phyloP scores from a whole-genome alignment of 441 rosid species.

The Gossypium schwendimanii region DNA sequence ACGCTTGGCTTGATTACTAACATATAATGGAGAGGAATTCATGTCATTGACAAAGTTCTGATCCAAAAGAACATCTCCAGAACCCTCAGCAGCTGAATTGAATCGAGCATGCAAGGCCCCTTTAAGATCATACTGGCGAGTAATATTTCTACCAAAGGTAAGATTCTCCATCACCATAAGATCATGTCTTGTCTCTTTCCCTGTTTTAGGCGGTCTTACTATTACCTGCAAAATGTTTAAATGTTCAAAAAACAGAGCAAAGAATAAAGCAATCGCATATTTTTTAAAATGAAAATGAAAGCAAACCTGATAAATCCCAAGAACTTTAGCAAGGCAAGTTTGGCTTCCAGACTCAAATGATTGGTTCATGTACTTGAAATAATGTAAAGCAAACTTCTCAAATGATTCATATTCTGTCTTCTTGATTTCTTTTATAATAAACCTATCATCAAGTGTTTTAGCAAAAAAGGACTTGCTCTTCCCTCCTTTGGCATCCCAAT shows the following conservation, averaged over 20 bases:
- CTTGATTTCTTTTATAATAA: conserved; percentile 89
- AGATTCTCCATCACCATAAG: conserved; percentile 99
- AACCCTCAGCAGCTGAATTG: conserved; percentile 44
- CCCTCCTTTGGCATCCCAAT: conserved; percentile 98
- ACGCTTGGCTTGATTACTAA: conserved; percentile 70
- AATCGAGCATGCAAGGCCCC: conserved; percentile 80
- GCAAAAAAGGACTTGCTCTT: conserved; percentile 86
- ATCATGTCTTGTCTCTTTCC: conserved; percentile 77
- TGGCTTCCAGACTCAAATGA: conserved; percentile 72
- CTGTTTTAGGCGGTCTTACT: conserved; percentile 59
- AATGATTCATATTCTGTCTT: conserved; percentile 88
- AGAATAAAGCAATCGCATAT: neutral
- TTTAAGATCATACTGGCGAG: conserved; percentile 91
- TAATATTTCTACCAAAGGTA: conserved; percentile 56
- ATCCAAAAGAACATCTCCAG: conserved; percentile 79
- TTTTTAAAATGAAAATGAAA: neutral
- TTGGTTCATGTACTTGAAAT: conserved; percentile 76
- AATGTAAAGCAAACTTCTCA: conserved; percentile 70
- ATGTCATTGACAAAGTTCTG: conserved; percentile 92
- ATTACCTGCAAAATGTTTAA: conserved; percentile 49
- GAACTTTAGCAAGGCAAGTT: conserved; percentile 93
- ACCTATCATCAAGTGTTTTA: conserved; percentile 81
- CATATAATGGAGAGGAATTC: conserved; percentile 81
- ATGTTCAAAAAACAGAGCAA: conserved; percentile 2
- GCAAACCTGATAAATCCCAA: conserved; percentile 89